These are phyloP conservation scores for Zancudomyces culisetae DNA, from an alignment of 371 early-diverging fungal genomes.

Conservation along the genomic window DNA sequence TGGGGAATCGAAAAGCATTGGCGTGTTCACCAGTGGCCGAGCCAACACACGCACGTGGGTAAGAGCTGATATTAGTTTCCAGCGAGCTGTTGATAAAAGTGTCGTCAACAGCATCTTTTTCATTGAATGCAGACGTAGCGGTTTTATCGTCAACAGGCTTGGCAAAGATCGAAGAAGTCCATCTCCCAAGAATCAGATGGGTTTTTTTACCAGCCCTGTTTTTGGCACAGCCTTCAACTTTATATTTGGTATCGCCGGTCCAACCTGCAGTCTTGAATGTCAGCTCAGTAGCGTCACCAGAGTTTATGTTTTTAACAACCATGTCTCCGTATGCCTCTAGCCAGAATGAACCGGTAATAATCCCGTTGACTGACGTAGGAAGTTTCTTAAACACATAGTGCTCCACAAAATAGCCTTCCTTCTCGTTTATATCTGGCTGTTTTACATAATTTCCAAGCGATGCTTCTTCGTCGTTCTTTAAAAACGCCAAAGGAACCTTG, in stretches of 20 bases:
- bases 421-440: constrained; percentile 14
- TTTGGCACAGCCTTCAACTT: constrained; percentile 41
- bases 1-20: neutral
- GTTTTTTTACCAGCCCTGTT: constrained; percentile 30
- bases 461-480: constrained; percentile 22
- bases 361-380: constrained; percentile 57
- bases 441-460: constrained; percentile 19
- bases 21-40: constrained; percentile 6
- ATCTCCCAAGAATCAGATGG: constrained; percentile 46
- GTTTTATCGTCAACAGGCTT: constrained; percentile 26
- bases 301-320: constrained; percentile 47
- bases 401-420: constrained; percentile 29
- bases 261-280: constrained; percentile 53
- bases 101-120: constrained; percentile 2
- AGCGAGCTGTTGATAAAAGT: constrained; percentile 2
- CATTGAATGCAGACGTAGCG: constrained; percentile 12
- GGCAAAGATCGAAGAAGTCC: constrained; percentile 46
- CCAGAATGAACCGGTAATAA: constrained; percentile 62
- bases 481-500: constrained; percentile 29
- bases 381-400: constrained; percentile 69
- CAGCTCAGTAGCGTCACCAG: constrained; percentile 42
- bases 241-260: constrained; percentile 35
- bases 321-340: constrained; percentile 70
- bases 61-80: neutral
- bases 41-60: neutral